A percentile compares a stretch with the other conserved stretches of the same genome.
Evolutionary conservation across 495 filamentous ascomycete genomes (phyloP).

Genomic region (Hypomontagnella monticulosa): DNA sequence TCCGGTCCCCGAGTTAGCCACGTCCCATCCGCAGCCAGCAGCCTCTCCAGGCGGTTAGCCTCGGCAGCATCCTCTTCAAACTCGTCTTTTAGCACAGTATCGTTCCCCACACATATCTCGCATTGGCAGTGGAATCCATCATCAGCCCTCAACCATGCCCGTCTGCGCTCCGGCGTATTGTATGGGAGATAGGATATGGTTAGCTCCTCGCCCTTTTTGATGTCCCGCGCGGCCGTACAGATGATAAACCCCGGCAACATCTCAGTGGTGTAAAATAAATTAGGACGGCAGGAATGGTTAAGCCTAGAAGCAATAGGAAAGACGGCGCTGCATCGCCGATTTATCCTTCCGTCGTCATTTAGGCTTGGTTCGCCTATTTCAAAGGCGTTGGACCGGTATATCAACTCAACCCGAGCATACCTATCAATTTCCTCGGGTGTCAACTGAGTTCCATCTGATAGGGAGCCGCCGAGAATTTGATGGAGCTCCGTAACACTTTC

Average conservation of each 20-base stretch:
- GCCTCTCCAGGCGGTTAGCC: neutral
- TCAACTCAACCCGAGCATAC: neutral
- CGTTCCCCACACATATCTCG: neutral
- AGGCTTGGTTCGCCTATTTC: neutral
- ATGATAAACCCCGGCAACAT: neutral
- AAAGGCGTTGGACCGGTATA: neutral
- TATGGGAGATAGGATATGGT: constrained; percentile 17
- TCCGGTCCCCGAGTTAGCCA: too few species aligned
- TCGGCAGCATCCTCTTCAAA: neutral
- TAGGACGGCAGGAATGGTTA: constrained; percentile 31
- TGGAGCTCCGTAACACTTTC: neutral
- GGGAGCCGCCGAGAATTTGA: too few species aligned
- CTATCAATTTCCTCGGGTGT: neutral
- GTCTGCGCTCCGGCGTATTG: neutral
- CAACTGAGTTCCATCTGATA: neutral
- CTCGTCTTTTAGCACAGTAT: too few species aligned
- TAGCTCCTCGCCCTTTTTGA: constrained; percentile 16
- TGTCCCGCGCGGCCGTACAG: neutral
- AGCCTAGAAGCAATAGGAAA: constrained; percentile 22
- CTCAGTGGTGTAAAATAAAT: neutral
- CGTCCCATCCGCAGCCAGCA: too few species aligned
- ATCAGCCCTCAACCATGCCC: neutral
- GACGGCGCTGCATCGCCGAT: neutral
- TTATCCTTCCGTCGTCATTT: neutral
- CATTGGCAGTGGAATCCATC: neutral